Conservation (phyloP, 2,329 filamentous ascomycete genomes). For the Claviceps monticola region DNA sequence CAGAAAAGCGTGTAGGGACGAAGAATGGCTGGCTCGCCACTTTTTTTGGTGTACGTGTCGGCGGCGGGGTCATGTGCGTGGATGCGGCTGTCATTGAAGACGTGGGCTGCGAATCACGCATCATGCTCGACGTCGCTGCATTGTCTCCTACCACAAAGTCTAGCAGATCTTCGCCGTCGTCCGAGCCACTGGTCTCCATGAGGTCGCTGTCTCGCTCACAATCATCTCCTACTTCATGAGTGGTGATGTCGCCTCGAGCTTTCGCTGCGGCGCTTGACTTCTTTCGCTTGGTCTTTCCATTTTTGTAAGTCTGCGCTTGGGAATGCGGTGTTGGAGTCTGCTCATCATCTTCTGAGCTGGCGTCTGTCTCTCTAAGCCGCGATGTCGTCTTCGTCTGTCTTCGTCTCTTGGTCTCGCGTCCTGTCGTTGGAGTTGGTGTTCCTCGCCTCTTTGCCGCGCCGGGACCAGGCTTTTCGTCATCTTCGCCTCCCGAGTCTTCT, state of each 20-base stretch:
- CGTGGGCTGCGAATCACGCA: conserved; percentile 17
- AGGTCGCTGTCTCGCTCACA: conserved; percentile 35
- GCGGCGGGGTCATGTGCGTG: conserved; percentile 7
- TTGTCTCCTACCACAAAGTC: conserved; percentile 45
- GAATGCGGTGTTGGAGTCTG: conserved; percentile 2
- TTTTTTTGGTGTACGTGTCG: background rate
- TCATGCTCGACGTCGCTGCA: conserved; percentile 23
- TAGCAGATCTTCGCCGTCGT: conserved; percentile 35
- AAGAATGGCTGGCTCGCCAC: conserved; percentile 19
- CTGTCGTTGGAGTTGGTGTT: background rate
- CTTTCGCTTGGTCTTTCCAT: conserved; percentile 12
- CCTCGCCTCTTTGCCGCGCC: conserved; percentile 2
- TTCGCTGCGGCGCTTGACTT: conserved; percentile 7
- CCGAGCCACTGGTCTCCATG: conserved; percentile 31
- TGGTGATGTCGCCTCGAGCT: conserved; percentile 20
- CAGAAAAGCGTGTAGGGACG: conserved; percentile 23
- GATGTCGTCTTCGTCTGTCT: conserved; percentile 4
- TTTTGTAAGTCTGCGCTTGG: conserved; percentile 7
- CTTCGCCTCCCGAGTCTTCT: conserved; percentile 13
- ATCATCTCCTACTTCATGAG: conserved; percentile 37
- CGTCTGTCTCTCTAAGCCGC: conserved; percentile 9
- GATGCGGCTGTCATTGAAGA: conserved; percentile 11
- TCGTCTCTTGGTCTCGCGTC: conserved; percentile 9
- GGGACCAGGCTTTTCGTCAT: conserved; percentile 1
- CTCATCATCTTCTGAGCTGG: conserved; percentile 10